Evolutionary conservation across 805 yeast species (phyloP).

Genomic region (Kluyveromyces lactis): DNA sequence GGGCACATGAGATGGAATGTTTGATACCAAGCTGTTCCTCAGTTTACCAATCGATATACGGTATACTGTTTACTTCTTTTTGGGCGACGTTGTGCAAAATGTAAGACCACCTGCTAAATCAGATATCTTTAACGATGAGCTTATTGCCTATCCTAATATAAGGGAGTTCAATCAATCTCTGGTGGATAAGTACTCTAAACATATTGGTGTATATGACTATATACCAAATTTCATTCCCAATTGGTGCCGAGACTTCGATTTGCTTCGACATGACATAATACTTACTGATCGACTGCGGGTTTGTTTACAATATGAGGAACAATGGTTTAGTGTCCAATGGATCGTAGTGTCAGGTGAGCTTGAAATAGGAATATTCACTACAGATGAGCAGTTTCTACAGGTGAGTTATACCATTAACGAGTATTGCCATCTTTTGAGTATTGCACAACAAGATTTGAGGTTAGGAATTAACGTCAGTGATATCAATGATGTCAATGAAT

Average conservation of each 20-base stretch:
- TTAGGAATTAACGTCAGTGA: constrained; percentile 3
- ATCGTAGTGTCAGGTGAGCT: constrained; percentile 14
- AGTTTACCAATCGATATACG: constrained; percentile 21
- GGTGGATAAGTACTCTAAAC: constrained; percentile 10
- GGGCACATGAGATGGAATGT: not conserved
- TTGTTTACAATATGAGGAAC: constrained; percentile 19
- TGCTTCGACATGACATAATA: constrained; percentile 26
- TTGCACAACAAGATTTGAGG: not conserved
- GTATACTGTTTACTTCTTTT: constrained; percentile 17
- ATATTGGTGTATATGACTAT: constrained; percentile 20
- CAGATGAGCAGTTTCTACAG: constrained; percentile 18
- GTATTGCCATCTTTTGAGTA: constrained; percentile 6
- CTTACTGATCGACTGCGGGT: constrained; percentile 23
- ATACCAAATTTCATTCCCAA: constrained; percentile 13
- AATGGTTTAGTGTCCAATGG: constrained; percentile 19
- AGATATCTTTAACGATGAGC: not conserved
- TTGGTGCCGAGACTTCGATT: constrained; percentile 20
- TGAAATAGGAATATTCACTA: constrained; percentile 17
- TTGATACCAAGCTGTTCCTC: constrained; percentile 12
- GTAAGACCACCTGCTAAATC: constrained; percentile 6
- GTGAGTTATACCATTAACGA: constrained; percentile 23
- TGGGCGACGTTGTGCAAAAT: constrained; percentile 13
- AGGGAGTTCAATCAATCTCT: not conserved
- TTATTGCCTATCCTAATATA: not conserved
- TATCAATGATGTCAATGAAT: not conserved